Evolutionary conservation across 495 filamentous ascomycete species (phyloP), one percentile per base, ranked within the genome.

Genomic region (Trichoderma parareesei): DNA sequence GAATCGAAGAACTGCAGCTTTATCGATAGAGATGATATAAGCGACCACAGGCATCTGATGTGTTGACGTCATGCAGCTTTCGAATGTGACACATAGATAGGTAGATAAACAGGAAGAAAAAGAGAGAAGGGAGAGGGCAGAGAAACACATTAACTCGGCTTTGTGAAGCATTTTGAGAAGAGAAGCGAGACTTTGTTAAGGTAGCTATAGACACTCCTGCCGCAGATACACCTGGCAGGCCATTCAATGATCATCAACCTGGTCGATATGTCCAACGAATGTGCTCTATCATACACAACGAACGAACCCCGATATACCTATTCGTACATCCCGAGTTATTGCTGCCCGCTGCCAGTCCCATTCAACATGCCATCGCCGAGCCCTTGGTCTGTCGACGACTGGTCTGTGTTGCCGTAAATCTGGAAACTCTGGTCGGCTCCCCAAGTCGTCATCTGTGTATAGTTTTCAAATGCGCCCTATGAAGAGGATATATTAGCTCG

Each of bases 391-490:
- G 53, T 20, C 13, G 53, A 57, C 14, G 53, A 57, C 27, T 57
- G 53, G 7, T 57, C 53, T 3, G 27, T 27, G 37, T 20, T 10
- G 27, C 53, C 53, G 33, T 57, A 82, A 71, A 82, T 80, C 14
- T 78, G 75, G 61, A 81, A 73, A 2, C 74, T 74, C 64, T 81
- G 78, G 38, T 78, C 77, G 8, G 73, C 74, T 53, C 78, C 76
- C 72, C 76, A 82, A 57, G 76, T 72, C 4, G 77, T 76, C 8
- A 73, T 81, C 64, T 82, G 79, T 6, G 79, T 75, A 57, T 78
- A 82, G 57, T 76, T 82, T 38, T 81, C 78, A 59, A 82, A 79
- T 37, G 77, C 75, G 41, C 78, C 76, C 79, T 81, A n/a, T 59
- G 10, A 40, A 42, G 63, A n/a, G 68, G 48, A 63, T n/a, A 68